Base-by-base conservation (phyloP, 129 eudicot species). In the Mikania micrantha region DNA sequence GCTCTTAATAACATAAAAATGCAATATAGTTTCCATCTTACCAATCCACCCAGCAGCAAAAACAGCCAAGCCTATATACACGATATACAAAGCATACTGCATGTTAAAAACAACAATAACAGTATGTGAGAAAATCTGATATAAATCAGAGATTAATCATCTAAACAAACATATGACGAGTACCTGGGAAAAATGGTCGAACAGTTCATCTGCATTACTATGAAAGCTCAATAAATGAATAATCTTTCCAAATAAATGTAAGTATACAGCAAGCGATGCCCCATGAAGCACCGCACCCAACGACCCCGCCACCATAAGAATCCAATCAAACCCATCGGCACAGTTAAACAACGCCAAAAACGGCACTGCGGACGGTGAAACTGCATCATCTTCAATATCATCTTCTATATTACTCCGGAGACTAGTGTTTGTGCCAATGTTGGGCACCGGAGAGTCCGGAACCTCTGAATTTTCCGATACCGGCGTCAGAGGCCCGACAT, bases 11-110 rank as follows among this genome's bases (percentile, higher is more conserved):
- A 44, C 27, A 28, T 31, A 32, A 45, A 38, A 25, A 48, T 50
- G 66, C 24, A 60, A 27, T 11, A 13, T 41, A 47, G 17, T 64
- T 61, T 60, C 48, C 35, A 49, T 60, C 85, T 85, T 77, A 85
- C 91, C 87, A 16, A 85, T 79, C 91, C 91, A 85, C 38, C 87
- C 84, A 10, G 91, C 75, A 69, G 69, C 85, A 79, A 85, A 85
- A 64, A 77, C 87, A 36, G 69, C 74, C 38, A 80, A 74, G 25
- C 85, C 91, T 72, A 82, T 73, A 73, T 82, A 82, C 44, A 82
- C 68, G 19, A 85, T 76, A 69, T 61, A 60, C 71, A 82, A 20
- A 27, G 85, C 84, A 73, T 72, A 84, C 91, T 85, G 85, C 85
- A 79, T 3, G 49, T 66, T n/a, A 27, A 54, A 69, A 53, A 70